These are phyloP conservation scores for Trypanosoma boissoni DNA, from an alignment of 208 protist species.

Conservation along the genomic window DNA sequence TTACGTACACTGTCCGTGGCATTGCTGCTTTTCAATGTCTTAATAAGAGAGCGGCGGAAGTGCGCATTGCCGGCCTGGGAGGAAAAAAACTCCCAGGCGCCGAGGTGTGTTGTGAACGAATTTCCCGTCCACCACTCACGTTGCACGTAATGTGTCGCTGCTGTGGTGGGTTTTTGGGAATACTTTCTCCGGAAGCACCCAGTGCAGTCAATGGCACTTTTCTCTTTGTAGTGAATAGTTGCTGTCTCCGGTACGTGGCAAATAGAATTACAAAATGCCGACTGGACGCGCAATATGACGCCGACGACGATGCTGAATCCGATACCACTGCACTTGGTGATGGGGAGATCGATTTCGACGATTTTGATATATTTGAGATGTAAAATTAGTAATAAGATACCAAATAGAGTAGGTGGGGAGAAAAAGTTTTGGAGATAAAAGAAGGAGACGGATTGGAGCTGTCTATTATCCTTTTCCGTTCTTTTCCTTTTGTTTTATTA, in stretches of 20 bases:
- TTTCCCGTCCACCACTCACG: background rate
- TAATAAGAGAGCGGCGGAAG: conserved; percentile 33
- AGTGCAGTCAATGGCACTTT: conserved; percentile 3
- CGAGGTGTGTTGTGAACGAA: background rate
- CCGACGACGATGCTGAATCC: conserved; percentile 5
- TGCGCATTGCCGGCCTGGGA: conserved; percentile 24
- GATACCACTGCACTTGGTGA: conserved; percentile 8
- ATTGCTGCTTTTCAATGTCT: conserved; percentile 54
- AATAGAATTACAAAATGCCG: conserved; percentile 12
- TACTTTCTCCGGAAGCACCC: conserved; percentile 27
- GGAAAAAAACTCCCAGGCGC: too few species aligned
- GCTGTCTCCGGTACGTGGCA: conserved; percentile 45
- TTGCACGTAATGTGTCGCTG: conserved; percentile 55
- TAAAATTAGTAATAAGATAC: conserved; percentile 2
- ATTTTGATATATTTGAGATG: conserved; percentile 24
- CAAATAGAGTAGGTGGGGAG: background rate
- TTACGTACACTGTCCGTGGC: conserved; percentile 37
- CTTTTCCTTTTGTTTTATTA: background rate
- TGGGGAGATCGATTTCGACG: conserved; percentile 22
- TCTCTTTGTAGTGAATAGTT: conserved; percentile 64
- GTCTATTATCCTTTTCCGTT: conserved; percentile 1
- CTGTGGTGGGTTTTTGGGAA: conserved; percentile 68
- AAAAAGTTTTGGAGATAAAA: background rate
- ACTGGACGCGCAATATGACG: conserved; percentile 20
- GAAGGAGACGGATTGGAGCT: background rate